These are phyloP conservation scores for Acacia acuminata DNA, from an alignment of 306 rosid species.

Conservation along the genomic window DNA sequence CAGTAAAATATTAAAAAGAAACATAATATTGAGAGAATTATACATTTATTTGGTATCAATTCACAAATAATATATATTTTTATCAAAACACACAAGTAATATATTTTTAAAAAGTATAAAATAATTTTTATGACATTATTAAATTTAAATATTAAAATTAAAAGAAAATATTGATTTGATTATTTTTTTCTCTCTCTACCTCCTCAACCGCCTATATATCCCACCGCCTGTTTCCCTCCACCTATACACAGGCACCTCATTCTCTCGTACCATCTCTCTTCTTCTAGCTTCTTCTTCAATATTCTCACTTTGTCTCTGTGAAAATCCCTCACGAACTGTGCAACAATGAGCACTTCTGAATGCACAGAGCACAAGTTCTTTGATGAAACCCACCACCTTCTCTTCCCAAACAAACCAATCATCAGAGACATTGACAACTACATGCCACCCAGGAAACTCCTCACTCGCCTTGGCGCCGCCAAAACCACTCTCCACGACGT, in stretches of 20 bases:
- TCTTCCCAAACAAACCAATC: constrained; percentile 40
- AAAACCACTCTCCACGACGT: background rate
- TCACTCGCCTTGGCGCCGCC: constrained; percentile 33
- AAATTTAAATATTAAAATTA: too few species aligned
- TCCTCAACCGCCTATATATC: constrained; percentile 34
- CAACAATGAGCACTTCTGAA: constrained; percentile 40
- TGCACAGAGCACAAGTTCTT: constrained; percentile 46
- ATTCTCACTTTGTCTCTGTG: background rate
- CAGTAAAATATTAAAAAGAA: too few species aligned
- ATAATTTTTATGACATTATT: too few species aligned
- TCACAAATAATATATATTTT: too few species aligned
- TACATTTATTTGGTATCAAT: too few species aligned
- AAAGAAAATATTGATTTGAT: background rate
- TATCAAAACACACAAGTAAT: too few species aligned
- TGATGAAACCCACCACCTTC: constrained; percentile 41
- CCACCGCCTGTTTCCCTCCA: constrained; percentile 28
- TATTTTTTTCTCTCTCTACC: background rate
- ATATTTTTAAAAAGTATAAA: too few species aligned
- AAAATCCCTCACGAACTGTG: background rate
- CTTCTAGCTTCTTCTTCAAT: background rate
- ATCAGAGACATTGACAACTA: constrained; percentile 43
- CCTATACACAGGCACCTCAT: background rate
- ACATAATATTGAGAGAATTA: too few species aligned
- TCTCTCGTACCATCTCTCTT: background rate
- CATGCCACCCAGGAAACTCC: constrained; percentile 80